Evolutionary conservation across 345 rosid species (phyloP).

Genomic region (Boechera stricta): DNA sequence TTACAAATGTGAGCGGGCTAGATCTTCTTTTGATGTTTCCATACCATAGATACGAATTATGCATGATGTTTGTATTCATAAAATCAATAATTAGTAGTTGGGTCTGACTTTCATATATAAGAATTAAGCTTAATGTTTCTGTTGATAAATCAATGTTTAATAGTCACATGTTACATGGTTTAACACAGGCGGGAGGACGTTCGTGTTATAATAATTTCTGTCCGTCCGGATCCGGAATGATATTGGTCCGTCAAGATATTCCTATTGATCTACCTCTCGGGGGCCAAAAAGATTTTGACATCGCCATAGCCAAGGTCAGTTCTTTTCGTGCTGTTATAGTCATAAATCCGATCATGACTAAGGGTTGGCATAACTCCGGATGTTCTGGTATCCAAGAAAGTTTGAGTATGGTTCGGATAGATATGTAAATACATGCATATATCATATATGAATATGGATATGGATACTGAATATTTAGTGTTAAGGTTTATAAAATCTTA

Average conservation of each 20-base stretch:
- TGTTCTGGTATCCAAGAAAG: too few species aligned
- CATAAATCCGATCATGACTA: background rate
- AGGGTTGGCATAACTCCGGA: too few species aligned
- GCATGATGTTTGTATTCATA: too few species aligned
- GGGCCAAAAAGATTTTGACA: background rate
- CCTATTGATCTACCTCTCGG: background rate
- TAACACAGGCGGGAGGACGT: constrained; percentile 2
- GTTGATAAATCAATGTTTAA: background rate
- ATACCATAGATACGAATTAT: background rate
- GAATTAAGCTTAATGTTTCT: too few species aligned
- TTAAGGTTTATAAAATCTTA: too few species aligned
- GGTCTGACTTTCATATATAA: too few species aligned
- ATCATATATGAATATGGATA: too few species aligned
- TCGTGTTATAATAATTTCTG: background rate
- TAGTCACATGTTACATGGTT: background rate
- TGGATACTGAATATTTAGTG: too few species aligned
- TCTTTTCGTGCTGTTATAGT: background rate
- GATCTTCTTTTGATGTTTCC: background rate
- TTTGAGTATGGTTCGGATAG: too few species aligned
- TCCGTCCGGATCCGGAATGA: background rate
- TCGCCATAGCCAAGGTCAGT: background rate
- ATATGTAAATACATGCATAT: too few species aligned
- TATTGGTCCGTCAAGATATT: background rate
- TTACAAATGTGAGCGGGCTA: background rate
- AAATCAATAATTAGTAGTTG: too few species aligned